phyloP scores from a whole-genome alignment of 1,284 basidiomycete species.

The Cutaneotrichosporon arboriforme region DNA sequence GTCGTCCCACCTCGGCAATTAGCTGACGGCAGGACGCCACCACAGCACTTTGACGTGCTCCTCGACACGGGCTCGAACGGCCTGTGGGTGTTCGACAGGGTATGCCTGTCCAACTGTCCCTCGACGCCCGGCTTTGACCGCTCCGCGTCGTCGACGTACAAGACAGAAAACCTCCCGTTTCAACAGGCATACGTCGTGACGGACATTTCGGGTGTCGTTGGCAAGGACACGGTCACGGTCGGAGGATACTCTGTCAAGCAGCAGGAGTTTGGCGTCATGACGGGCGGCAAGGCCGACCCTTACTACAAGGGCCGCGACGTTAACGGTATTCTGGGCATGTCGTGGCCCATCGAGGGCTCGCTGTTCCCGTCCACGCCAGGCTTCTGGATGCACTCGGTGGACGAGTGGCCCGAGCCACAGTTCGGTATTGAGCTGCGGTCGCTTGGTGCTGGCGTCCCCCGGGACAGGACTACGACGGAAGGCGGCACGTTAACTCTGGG shows the following conservation, averaged over 20 bases:
- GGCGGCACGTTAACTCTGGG: slow-evolving; percentile 71
- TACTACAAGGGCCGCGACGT: slow-evolving; percentile 44
- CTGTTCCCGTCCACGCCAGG: slow-evolving; percentile 49
- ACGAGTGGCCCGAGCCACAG: slow-evolving; percentile 52
- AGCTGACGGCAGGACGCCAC: slow-evolving; percentile 35
- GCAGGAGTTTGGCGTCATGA: slow-evolving; percentile 58
- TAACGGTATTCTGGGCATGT: slow-evolving; percentile 52
- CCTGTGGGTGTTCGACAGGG: slow-evolving; percentile 44
- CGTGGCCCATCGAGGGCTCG: slow-evolving; percentile 32
- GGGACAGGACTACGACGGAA: slow-evolving; percentile 49
- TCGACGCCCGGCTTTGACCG: slow-evolving; percentile 10
- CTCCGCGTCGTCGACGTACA: slow-evolving; percentile 10
- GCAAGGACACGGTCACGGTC: slow-evolving; percentile 67
- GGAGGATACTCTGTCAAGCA: slow-evolving; percentile 68
- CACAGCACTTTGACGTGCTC: slow-evolving; percentile 54
- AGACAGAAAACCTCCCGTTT: slow-evolving; percentile 26
- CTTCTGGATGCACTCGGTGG: slow-evolving; percentile 62
- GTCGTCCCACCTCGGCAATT: background rate
- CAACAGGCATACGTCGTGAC: slow-evolving; percentile 12
- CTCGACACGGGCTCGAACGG: slow-evolving; percentile 58
- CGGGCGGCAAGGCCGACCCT: slow-evolving; percentile 33
- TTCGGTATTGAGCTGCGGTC: slow-evolving; percentile 70
- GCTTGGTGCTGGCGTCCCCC: slow-evolving; percentile 15
- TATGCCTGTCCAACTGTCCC: slow-evolving; percentile 6
- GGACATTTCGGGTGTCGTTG: slow-evolving; percentile 57